These are phyloP conservation scores for Ambrosiella beaveri DNA, from an alignment of 2,329 filamentous ascomycete genomes.

Conservation along the genomic window DNA sequence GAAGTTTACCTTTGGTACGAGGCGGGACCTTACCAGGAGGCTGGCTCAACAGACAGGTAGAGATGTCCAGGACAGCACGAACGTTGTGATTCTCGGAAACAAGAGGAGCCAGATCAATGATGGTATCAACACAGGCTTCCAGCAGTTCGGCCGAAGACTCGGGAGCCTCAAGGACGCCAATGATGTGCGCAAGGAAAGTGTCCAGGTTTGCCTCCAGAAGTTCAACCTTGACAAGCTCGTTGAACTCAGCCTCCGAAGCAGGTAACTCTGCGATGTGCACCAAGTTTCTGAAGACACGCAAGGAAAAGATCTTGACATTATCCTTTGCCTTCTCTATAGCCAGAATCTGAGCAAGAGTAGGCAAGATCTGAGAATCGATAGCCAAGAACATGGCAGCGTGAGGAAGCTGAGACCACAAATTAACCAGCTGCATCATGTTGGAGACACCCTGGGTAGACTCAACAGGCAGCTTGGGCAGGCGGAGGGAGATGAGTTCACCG, in stretches of 20 bases:
- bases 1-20: conserved; percentile 62
- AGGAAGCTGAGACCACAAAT: conserved; percentile 57
- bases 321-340: conserved; percentile 60
- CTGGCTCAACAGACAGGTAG: conserved; percentile 65
- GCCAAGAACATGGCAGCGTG: conserved; percentile 51
- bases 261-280: conserved; percentile 42
- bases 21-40: conserved; percentile 70
- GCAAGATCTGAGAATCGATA: conserved; percentile 45
- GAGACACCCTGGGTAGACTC: conserved; percentile 87
- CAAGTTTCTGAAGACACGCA: conserved; percentile 57
- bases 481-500: conserved; percentile 56
- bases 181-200: conserved; percentile 48
- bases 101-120: conserved; percentile 58
- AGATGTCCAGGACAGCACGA: conserved; percentile 61
- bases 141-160: conserved; percentile 55
- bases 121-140: conserved; percentile 58
- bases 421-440: conserved; percentile 61
- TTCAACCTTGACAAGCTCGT: conserved; percentile 36
- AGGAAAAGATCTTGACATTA: conserved; percentile 66
- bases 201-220: conserved; percentile 40
- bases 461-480: conserved; percentile 58
- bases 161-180: conserved; percentile 43
- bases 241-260: conserved; percentile 37
- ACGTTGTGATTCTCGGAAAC: conserved; percentile 53
- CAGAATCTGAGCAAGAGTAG: conserved; percentile 55